Conservation (phyloP, 768 basidiomycete genomes). For the Leccinellum rugosiceps region DNA sequence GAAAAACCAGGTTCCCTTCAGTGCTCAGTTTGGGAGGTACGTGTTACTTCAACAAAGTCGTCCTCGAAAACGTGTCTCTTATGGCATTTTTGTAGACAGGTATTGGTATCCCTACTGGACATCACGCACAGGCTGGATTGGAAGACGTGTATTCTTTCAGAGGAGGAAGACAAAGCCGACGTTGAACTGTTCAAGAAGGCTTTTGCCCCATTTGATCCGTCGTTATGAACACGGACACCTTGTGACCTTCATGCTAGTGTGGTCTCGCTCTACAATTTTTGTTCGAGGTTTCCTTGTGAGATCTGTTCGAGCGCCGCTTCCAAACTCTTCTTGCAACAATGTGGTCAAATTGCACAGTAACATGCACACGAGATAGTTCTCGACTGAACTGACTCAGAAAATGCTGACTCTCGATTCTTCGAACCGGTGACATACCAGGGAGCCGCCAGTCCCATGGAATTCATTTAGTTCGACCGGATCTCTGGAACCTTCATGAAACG, state of each 20-base stretch:
- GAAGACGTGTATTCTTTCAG: conserved; percentile 81
- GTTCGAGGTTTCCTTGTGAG: neutral
- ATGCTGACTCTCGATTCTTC: conserved; percentile 68
- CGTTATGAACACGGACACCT: conserved; percentile 17
- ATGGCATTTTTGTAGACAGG: conserved; percentile 54
- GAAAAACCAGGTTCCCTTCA: conserved; percentile 73
- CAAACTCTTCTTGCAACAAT: conserved; percentile 58
- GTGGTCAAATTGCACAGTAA: conserved; percentile 24
- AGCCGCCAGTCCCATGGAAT: conserved; percentile 81
- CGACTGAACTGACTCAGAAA: too few relatives aligned
- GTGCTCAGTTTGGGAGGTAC: conserved; percentile 92
- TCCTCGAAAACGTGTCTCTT: neutral
- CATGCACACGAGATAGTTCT: neutral
- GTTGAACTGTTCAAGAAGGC: conserved; percentile 80
- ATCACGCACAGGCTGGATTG: conserved; percentile 84
- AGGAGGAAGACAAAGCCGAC: conserved; percentile 85
- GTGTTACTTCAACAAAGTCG: neutral
- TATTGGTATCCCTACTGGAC: conserved; percentile 71
- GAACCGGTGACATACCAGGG: conserved; percentile 92
- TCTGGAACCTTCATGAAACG: conserved; percentile 42
- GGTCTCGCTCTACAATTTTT: neutral
- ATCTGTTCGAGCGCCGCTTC: conserved; percentile 32
- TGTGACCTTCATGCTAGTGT: neutral
- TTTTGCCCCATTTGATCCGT: conserved; percentile 72
- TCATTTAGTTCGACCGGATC: neutral